Evolutionary conservation across 768 basidiomycete genomes (phyloP).

Genomic region (Pulveroboletus sp.): DNA sequence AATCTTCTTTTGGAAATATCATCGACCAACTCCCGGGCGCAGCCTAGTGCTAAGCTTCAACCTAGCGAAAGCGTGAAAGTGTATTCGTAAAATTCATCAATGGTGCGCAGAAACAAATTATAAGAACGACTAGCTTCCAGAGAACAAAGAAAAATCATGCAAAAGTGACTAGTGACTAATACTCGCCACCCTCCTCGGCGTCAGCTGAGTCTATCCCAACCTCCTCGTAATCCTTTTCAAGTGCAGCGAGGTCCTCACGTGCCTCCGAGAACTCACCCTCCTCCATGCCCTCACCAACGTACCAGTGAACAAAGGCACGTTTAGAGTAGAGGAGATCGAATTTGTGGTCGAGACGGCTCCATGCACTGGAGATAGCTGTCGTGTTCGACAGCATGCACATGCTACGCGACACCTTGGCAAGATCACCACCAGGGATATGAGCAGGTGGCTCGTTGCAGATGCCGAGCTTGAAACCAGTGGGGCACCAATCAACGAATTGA

Average conservation of each 20-base stretch:
- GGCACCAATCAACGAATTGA: slow-evolving; percentile 78
- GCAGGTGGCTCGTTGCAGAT: slow-evolving; percentile 80
- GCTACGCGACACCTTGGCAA: slow-evolving; percentile 71
- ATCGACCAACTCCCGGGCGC: not conserved
- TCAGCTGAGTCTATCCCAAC: slow-evolving; percentile 59
- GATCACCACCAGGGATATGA: slow-evolving; percentile 71
- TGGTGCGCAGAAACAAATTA: slow-evolving; percentile 25
- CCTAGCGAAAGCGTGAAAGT: slow-evolving; percentile 15
- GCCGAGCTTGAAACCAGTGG: slow-evolving; percentile 76
- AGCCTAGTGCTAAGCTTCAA: too few species aligned
- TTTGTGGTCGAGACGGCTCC: slow-evolving; percentile 75
- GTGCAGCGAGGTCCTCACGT: slow-evolving; percentile 98
- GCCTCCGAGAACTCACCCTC: slow-evolving; percentile 99
- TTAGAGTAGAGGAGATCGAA: slow-evolving; percentile 77
- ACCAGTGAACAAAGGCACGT: slow-evolving; percentile 57
- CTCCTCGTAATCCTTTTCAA: slow-evolving; percentile 96
- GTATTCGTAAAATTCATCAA: slow-evolving; percentile 37
- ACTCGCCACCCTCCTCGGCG: slow-evolving; percentile 49
- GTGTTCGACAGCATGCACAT: slow-evolving; percentile 82
- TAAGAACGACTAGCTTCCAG: slow-evolving; percentile 27
- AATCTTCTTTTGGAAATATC: slow-evolving; percentile 28
- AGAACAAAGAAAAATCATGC: slow-evolving; percentile 23
- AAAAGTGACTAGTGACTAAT: slow-evolving; percentile 35
- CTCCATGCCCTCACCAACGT: slow-evolving; percentile 79
- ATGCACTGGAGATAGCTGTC: slow-evolving; percentile 68